A percentile compares a stretch with the other conserved stretches of the same genome.
Conservation (phyloP, 192 early-diverging fungal genomes). For the Umbelopsis ramanniana region DNA sequence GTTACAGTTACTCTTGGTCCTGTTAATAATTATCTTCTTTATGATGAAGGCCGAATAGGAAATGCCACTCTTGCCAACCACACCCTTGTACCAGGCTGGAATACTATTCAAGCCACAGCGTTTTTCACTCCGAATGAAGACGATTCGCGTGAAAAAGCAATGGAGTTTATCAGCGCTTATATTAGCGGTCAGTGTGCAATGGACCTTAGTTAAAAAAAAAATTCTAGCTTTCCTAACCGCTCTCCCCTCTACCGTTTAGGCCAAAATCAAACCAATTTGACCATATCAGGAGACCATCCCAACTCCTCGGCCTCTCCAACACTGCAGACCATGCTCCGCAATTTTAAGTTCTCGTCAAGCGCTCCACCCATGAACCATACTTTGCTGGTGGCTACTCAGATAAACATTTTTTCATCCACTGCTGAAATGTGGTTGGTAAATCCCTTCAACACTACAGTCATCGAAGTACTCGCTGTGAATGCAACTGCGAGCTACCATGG, state of each 20-base stretch:
- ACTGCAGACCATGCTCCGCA: slow-evolving; percentile 24
- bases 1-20: slow-evolving; percentile 33
- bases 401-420: slow-evolving; percentile 42
- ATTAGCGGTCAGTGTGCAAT: slow-evolving; percentile 13
- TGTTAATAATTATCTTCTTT: slow-evolving; percentile 29
- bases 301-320: slow-evolving; percentile 18
- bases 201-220: not conserved
- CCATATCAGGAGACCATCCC: slow-evolving; percentile 37
- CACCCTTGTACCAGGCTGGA: slow-evolving; percentile 20
- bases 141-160: not conserved
- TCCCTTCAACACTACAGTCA: slow-evolving; percentile 31
- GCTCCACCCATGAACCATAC: slow-evolving; percentile 27
- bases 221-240: not conserved
- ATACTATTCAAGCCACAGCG: slow-evolving; percentile 12
- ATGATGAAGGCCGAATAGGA: slow-evolving; percentile 31
- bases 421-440: slow-evolving; percentile 33
- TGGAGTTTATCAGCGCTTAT: slow-evolving; percentile 1
- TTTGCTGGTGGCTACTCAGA: slow-evolving; percentile 29
- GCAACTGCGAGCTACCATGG: slow-evolving; percentile 31
- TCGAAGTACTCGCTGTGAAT: slow-evolving; percentile 31
- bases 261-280: slow-evolving; percentile 25
- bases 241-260: not conserved
- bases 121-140: not conserved
- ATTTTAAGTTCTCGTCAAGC: slow-evolving; percentile 28
- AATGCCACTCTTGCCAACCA: slow-evolving; percentile 31